phyloP scores from a whole-genome alignment of 2,329 filamentous ascomycete genomes.

The Cephalotrichum gorgonifer region DNA sequence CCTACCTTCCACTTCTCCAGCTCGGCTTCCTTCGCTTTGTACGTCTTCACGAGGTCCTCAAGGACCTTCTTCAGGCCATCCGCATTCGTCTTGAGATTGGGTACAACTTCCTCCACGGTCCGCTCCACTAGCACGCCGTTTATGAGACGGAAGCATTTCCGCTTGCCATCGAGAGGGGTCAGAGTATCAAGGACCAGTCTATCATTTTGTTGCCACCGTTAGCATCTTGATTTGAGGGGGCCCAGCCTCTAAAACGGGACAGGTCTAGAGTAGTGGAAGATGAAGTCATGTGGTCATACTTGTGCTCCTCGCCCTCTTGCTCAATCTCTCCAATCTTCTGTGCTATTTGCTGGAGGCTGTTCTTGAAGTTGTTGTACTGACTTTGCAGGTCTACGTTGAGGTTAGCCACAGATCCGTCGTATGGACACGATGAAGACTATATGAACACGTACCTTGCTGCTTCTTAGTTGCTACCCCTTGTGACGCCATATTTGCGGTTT shows the following conservation, averaged over 20 bases:
- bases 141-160: conserved; percentile 98
- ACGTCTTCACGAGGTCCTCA: conserved; percentile 91
- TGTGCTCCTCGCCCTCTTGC: conserved; percentile 95
- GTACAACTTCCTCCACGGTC: conserved; percentile 86
- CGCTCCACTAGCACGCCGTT: conserved; percentile 93
- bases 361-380: conserved; percentile 70
- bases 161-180: conserved; percentile 67
- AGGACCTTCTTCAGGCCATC: conserved; percentile 90
- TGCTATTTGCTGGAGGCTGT: conserved; percentile 78
- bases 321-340: conserved; percentile 97
- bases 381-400: conserved; percentile 57
- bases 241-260: not conserved
- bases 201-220: conserved; percentile 7
- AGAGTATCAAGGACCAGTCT: conserved; percentile 94
- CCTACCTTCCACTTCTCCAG: conserved; percentile 97
- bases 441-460: conserved; percentile 54
- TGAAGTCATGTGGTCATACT: conserved; percentile 43
- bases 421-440: conserved; percentile 4
- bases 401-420: conserved; percentile 6
- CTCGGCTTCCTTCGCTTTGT: conserved; percentile 88
- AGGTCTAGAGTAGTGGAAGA: not conserved
- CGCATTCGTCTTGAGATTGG: conserved; percentile 83
- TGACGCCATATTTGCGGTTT: conserved; percentile 29
- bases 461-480: conserved; percentile 52
- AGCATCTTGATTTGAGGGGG: not conserved